Evolutionary conservation across 768 basidiomycete species (phyloP), one percentile per base, ranked within the genome.

Genomic region (Trametes coccinea): DNA sequence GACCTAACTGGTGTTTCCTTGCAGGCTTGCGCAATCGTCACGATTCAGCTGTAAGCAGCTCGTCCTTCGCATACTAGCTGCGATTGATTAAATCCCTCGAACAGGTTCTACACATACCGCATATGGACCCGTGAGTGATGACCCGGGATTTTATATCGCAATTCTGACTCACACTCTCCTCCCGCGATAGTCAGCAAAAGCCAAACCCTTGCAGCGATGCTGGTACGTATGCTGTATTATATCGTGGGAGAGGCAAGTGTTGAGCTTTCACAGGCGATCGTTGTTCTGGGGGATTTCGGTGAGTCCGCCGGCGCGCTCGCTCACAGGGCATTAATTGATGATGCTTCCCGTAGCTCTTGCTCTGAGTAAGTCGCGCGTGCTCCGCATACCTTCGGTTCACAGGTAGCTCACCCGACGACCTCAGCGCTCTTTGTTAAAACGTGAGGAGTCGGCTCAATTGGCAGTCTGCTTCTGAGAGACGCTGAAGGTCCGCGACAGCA

Each of bases 51-150:
- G 60, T 61, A 22, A 44, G 60, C 13, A 22, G 5, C 16, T 8
- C 2, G 6, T 33, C 7, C 16, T 14, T 27, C 22, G 9, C 5
- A 3, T 2, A 22, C 34, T 49, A 6, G 14, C 14, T 29, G 0
- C n/a, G 1, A 5, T 29, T 9, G 7, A 29, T 7, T 16, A 27
- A 22, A 47, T 27, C 1, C 4, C 11, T 8, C 39, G 8, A 13
- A 43, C 17, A 63, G 62, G 11, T 63, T 63, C 33, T 63, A 63
- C 16, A 29, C 47, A 16, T 59, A 59, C 37, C 56, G 62, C 1
- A 59, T 63, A 44, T 63, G 62, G 62, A 59, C 57, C 30, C 44
- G 62, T 63, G 7, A 8, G 62, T 63, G n/a, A 31, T 17, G 4
- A 6, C 6, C 37, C 22, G 22, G 22, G 22, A 7, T 40, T 9